Percentiles rank a stretch among this genome's conserved stretches.
phyloP scores from a whole-genome alignment of 805 yeast species.

The Isabelozyma gotoi region DNA sequence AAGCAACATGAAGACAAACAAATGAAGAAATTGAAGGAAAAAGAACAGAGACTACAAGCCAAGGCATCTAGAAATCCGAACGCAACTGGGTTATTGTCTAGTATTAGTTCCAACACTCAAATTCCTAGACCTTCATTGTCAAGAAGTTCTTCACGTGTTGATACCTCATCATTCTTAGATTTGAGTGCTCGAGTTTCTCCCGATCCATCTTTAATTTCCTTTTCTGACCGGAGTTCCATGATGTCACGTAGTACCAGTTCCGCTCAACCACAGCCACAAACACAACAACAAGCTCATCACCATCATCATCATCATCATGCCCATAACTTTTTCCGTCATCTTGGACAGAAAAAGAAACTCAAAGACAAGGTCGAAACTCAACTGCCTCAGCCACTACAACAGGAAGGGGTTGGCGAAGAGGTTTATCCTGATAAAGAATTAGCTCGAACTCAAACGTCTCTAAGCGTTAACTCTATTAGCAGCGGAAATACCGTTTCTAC shows the following conservation, averaged over 20 bases:
- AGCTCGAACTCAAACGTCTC: conserved; percentile 13
- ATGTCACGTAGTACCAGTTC: background rate
- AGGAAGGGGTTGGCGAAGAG: conserved; percentile 6
- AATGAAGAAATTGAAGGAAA: conserved; percentile 5
- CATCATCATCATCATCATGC: conserved; percentile 14
- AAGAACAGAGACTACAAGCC: conserved; percentile 7
- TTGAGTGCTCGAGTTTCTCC: conserved; percentile 1
- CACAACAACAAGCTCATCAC: conserved; percentile 2
- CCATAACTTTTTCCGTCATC: conserved; percentile 18
- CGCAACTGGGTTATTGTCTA: background rate
- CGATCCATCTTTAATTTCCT: conserved; percentile 4
- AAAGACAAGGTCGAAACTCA: conserved; percentile 1
- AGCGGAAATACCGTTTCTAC: conserved; percentile 16
- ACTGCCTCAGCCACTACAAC: background rate
- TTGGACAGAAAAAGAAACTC: conserved; percentile 12
- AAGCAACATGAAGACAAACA: background rate
- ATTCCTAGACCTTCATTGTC: background rate
- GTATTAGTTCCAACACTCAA: background rate
- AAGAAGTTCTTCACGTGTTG: background rate
- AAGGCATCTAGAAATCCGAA: background rate
- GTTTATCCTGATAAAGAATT: conserved; percentile 5
- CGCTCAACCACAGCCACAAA: background rate
- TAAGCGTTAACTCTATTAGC: conserved; percentile 16
- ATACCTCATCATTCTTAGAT: background rate
- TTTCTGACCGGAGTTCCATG: conserved; percentile 5